phyloP scores from a whole-genome alignment of 1,284 basidiomycete species.

The Moesziomyces sp. region DNA sequence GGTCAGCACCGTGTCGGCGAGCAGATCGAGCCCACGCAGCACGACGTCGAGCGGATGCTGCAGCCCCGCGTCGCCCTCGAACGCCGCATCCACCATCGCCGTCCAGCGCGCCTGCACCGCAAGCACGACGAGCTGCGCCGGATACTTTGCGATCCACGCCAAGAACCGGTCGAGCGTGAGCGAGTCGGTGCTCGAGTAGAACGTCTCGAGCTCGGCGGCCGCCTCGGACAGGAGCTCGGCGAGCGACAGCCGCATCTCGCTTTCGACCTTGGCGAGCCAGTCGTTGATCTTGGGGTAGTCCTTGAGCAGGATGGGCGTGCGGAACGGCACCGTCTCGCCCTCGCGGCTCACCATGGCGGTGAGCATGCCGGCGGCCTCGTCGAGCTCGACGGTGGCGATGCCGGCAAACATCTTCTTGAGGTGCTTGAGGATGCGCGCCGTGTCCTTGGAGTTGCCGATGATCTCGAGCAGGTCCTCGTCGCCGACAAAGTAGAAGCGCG shows the following conservation, averaged over 20 bases:
- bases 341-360: conserved; percentile 72
- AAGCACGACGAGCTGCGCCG: conserved; percentile 93
- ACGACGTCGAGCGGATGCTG: conserved; percentile 80
- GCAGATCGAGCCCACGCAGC: conserved; percentile 84
- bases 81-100: conserved; percentile 79
- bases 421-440: conserved; percentile 96
- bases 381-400: conserved; percentile 87
- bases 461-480: conserved; percentile 99
- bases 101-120: conserved; percentile 97
- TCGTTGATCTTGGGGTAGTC: conserved; percentile 98
- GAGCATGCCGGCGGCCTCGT: conserved; percentile 71
- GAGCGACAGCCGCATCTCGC: conserved; percentile 92
- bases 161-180: conserved; percentile 78
- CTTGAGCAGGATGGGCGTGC: conserved; percentile 83
- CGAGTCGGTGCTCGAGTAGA: conserved; percentile 76
- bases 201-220: conserved; percentile 80
- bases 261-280: conserved; percentile 92
- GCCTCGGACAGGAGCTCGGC: conserved; percentile 82
- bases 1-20: conserved; percentile 93
- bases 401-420: conserved; percentile 99
- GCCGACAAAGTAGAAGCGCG: conserved; percentile 99
- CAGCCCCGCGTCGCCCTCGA: conserved; percentile 74
- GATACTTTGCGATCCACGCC: conserved; percentile 89
- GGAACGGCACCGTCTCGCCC: conserved; percentile 90
- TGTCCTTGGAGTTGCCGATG: conserved; percentile 99